Conservation (phyloP, 2,329 filamentous ascomycete genomes). For the Pseudocercospora fijiensis region DNA sequence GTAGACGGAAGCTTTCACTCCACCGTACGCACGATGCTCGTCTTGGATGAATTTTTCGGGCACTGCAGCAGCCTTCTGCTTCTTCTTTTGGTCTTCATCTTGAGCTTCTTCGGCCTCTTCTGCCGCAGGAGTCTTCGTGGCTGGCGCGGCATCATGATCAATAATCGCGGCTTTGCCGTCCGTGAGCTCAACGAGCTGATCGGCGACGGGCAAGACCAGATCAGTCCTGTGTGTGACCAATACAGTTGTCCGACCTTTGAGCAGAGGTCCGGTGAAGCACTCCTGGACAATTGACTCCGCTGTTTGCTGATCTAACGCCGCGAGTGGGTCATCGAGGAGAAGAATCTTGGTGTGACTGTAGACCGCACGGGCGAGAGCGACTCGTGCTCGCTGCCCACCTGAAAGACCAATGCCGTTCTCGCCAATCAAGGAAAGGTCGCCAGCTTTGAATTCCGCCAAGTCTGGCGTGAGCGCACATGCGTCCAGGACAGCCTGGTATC, state of each 20-base stretch:
- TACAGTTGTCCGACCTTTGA: conserved; percentile 55
- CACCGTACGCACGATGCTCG: conserved; percentile 70
- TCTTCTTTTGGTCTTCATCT: conserved; percentile 38
- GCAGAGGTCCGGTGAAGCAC: conserved; percentile 56
- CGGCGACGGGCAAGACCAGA: conserved; percentile 69
- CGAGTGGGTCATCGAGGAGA: conserved; percentile 50
- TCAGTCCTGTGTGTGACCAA: conserved; percentile 67
- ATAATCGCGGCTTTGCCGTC: conserved; percentile 54
- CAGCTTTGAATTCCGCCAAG: conserved; percentile 62
- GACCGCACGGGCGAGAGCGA: conserved; percentile 50
- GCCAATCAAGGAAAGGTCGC: conserved; percentile 57
- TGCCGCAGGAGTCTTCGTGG: not conserved
- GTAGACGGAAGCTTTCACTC: conserved; percentile 73
- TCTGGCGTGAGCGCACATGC: conserved; percentile 63
- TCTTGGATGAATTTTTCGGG: conserved; percentile 79
- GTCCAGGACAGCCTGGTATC: conserved; percentile 68
- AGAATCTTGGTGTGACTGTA: conserved; percentile 49
- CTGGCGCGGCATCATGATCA: conserved; percentile 26
- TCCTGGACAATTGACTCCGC: conserved; percentile 61
- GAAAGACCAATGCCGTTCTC: conserved; percentile 50
- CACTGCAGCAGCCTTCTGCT: conserved; percentile 52
- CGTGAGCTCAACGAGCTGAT: conserved; percentile 69
- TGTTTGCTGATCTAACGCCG: conserved; percentile 58
- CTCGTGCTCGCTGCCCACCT: conserved; percentile 49
- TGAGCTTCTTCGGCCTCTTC: conserved; percentile 23